Evolutionary conservation across 495 filamentous ascomycete genomes (phyloP), one percentile per base, ranked within the genome.

Genomic region (Hypoxylon fuscum): DNA sequence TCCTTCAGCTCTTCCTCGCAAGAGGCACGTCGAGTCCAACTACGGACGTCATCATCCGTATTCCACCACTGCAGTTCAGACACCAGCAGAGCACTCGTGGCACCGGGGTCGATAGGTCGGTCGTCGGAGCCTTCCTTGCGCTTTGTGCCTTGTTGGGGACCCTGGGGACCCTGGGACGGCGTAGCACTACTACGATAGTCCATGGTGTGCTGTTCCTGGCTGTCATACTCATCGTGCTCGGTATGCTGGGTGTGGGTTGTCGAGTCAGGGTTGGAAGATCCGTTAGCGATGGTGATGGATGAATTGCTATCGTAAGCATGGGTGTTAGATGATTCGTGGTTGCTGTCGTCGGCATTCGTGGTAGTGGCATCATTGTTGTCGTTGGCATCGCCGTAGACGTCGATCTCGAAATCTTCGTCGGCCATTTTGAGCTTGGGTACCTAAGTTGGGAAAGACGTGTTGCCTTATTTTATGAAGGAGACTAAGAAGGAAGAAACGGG

Each of bases 381-480:
- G 55, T 83, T 81, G 52, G 88, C 87, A 72, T 97, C 90, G 61
- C 92, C 94, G 74, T 97, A 97, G 76, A 97, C 93, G 74, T 98
- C 96, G 83, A 97, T 96, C 73, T 98, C 95, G 82, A 97, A 98
- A 70, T 96, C 93, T 76, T 95, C 90, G 76, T 96, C 90, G 65
- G 90, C 90, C 90, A 94, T 94, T 57, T 68, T 83, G 78, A 65
- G 41, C 50, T 50, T 50, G 61, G 37, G 40, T 53, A 25, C 37
- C 29, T 25, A 35, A 43, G 34, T 62, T n/a, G n/a, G 60, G 41
- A 47, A 65, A 65, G 67, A 70, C 55, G 71, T 62, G 68, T 61
- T 64, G 68, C 57, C n/a, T n/a, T n/a, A 64, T 37, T 62, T 37
- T 32, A 63, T 70, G 68, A 73, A 71, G 46, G 50, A 49, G 52